A percentile compares a stretch with the other conserved stretches of the same genome.
Evolutionary conservation across 2,329 filamentous ascomycete genomes (phyloP).

Genomic region (Penicillium occitanis): DNA sequence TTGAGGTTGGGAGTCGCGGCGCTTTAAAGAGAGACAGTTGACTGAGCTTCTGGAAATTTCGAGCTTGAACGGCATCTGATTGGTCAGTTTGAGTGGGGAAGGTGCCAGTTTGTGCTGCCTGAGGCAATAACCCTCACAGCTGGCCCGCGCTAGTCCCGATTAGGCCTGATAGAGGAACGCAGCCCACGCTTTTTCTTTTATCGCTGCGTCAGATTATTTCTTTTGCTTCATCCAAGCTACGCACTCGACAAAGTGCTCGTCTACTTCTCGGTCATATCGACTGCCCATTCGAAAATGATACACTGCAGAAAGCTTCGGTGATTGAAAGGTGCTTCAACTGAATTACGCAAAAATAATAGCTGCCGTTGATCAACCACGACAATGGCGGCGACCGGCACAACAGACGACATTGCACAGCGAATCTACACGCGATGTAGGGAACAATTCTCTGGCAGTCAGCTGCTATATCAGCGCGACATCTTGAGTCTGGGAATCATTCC

Average conservation of each 20-base stretch:
- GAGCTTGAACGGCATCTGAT: conserved; percentile 23
- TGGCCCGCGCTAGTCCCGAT: conserved; percentile 13
- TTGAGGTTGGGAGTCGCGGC: conserved; percentile 17
- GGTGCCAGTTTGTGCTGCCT: neutral
- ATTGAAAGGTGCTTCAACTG: conserved; percentile 5
- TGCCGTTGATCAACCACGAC: conserved; percentile 21
- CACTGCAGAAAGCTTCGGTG: neutral
- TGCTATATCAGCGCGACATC: conserved; percentile 50
- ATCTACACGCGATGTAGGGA: conserved; percentile 48
- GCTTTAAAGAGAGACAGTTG: conserved; percentile 23
- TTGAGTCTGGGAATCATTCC: conserved; percentile 45
- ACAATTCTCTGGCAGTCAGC: conserved; percentile 42
- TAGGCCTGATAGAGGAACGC: conserved; percentile 13
- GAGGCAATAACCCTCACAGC: too few relatives aligned
- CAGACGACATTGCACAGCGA: conserved; percentile 43
- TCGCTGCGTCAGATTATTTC: conserved; percentile 1
- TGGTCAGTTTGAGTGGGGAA: conserved; percentile 24
- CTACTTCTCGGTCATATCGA: neutral
- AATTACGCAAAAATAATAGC: neutral
- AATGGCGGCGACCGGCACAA: conserved; percentile 38
- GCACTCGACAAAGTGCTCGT: neutral
- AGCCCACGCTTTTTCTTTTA: conserved; percentile 13
- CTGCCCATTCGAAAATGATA: conserved; percentile 3
- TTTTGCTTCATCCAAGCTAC: neutral
- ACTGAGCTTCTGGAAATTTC: conserved; percentile 50